Base-by-base conservation (phyloP, 2,329 filamentous ascomycete genomes). In the Penicillium sp. region DNA sequence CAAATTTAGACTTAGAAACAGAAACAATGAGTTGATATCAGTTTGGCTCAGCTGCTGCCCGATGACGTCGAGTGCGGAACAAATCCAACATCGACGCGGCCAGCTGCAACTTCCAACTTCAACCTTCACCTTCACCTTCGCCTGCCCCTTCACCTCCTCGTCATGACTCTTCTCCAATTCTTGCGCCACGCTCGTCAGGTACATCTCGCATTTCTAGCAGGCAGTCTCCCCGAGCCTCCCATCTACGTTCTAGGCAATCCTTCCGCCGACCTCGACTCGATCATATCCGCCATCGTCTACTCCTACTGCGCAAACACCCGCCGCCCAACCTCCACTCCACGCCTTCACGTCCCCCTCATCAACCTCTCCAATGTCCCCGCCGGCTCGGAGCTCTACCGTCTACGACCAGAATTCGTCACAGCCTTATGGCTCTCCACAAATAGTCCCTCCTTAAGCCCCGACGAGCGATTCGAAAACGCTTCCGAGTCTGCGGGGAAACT, bases 201-300 rank as follows among this genome's bases (percentile, higher is more conserved):
- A 5, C 66, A 72, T 42, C 62, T 61, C 15, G 59, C 59, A 37
- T 69, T 65, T 47, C 41, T 70, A 2, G 51, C 60, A 9, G 59
- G 61, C 13, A 24, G 51, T 7, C 51, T 62, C 5, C 37, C 59
- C 1, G 60, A 70, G 27, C 33, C 65, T 12, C 69, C 67, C 0
- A 65, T 74, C 20, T 73, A 75, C 49, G 74, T 78, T 17, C 61
- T 76, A 30, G 75, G 73, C 18, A 77, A 78, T 46, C 68, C 72
- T 12, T 75, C 75, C n/a, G 71, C 71, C 63, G 84, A 87, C 64
- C 78, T 87, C 49, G 84, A 87, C 70, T 86, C 84, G 23, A 81
- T 86, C 63, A 79, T 83, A 50, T 81, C 79, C 50, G 81, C 83
- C 7, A 73, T 87, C 29, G 65, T 85, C n/a, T 85, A 82, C 63